Conservation (phyloP, 78 protist species). For the Emiliania huxleyi region DNA sequence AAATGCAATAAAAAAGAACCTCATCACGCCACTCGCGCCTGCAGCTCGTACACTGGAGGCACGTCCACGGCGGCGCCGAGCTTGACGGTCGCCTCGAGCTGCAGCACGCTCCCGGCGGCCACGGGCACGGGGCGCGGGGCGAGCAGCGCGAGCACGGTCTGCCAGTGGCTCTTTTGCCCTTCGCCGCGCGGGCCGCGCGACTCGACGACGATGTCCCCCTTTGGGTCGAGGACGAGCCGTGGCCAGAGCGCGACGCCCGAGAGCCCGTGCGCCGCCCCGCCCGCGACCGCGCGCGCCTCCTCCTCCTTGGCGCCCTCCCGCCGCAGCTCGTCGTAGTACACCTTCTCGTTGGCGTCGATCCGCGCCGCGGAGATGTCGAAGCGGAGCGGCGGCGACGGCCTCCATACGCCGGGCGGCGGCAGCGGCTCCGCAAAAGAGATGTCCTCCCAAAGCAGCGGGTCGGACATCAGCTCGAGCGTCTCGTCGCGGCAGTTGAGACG, state of each 20-base stretch:
- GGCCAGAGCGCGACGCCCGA: neutral
- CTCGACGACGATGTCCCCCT: neutral
- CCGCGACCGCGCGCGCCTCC: neutral
- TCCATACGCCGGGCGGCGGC: neutral
- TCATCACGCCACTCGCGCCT: too few species aligned
- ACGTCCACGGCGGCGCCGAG: neutral
- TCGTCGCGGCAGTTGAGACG: conserved; percentile 11
- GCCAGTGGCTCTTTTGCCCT: neutral
- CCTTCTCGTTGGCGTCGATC: neutral
- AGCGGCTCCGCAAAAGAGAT: neutral
- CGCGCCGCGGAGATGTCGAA: neutral
- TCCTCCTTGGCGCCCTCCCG: neutral
- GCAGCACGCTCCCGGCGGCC: neutral
- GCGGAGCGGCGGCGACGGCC: neutral
- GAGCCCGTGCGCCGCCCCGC: neutral
- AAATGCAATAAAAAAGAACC: too few species aligned
- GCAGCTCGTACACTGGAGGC: neutral
- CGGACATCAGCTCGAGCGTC: neutral
- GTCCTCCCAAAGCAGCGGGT: neutral
- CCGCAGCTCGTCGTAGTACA: neutral
- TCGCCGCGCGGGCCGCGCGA: conserved; percentile 13
- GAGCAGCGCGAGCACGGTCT: neutral
- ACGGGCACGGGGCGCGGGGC: neutral
- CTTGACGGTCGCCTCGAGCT: neutral
- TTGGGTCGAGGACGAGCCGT: neutral